Evolutionary conservation across 148 eudicot genomes (phyloP).

Genomic region (Rhododendron henanense): DNA sequence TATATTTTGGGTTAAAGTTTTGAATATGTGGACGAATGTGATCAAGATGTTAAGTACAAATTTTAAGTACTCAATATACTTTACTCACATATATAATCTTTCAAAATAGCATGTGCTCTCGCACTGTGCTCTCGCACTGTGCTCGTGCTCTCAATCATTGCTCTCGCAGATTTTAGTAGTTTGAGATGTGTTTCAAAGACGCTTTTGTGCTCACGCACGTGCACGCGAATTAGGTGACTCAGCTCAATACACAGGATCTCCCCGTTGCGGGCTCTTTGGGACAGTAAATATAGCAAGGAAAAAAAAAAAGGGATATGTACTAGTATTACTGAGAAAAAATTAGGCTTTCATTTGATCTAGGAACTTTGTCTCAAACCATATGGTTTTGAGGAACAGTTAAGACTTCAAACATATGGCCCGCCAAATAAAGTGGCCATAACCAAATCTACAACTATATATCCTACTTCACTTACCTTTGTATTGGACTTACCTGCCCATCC

Average conservation of each 20-base stretch:
- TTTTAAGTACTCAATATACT: neutral
- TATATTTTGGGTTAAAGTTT: neutral
- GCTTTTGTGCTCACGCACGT: too few species aligned
- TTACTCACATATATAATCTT: too few species aligned
- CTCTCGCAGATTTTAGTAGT: too few species aligned
- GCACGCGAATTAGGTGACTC: too few species aligned
- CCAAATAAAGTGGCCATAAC: neutral
- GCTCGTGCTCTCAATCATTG: neutral
- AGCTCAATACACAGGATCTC: neutral
- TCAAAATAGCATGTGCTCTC: too few species aligned
- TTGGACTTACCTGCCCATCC: conserved; percentile 3
- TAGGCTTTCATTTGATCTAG: neutral
- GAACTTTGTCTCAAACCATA: neutral
- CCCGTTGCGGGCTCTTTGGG: neutral
- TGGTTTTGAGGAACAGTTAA: neutral
- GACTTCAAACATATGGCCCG: neutral
- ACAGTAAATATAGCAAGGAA: neutral
- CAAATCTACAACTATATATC: neutral
- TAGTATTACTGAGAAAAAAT: neutral
- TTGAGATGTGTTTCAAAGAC: too few species aligned
- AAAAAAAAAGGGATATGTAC: neutral
- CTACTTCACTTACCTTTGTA: neutral
- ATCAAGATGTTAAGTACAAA: neutral
- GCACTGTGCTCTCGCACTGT: too few species aligned
- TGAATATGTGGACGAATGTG: neutral